phyloP scores from a whole-genome alignment of 2,329 filamentous ascomycete genomes.

The Coleophoma cylindrospora region DNA sequence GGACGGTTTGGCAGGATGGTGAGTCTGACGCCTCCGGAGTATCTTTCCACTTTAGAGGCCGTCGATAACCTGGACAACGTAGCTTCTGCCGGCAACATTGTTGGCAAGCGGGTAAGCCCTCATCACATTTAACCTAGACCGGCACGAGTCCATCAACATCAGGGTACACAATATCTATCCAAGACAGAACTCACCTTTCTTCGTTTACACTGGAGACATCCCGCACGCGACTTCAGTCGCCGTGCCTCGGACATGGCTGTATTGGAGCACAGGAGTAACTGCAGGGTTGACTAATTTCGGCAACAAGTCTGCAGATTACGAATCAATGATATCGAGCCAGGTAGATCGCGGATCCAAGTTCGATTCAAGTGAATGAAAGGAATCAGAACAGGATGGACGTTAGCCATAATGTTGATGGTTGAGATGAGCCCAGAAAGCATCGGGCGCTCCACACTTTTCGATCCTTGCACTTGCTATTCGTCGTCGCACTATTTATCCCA shows the following conservation, averaged over 20 bases:
- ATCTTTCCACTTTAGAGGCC: conserved; percentile 6
- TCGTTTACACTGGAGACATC: conserved; percentile 7
- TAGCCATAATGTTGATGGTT: not conserved
- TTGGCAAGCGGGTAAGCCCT: conserved; percentile 1
- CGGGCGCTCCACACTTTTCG: no score
- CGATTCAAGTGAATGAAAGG: not conserved
- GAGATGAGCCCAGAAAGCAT: no score
- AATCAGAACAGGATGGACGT: not conserved
- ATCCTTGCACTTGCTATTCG: not conserved
- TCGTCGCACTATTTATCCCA: conserved; percentile 3
- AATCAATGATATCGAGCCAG: no score
- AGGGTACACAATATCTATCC: not conserved
- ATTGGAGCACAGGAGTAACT: not conserved
- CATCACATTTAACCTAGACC: conserved; percentile 3
- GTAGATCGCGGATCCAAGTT: no score
- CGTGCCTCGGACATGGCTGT: conserved; percentile 7
- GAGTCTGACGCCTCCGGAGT: not conserved
- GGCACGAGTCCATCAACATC: not conserved
- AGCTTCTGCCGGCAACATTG: conserved; percentile 7
- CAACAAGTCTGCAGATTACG: no score
- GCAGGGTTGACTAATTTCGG: not conserved
- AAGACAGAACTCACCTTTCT: conserved; percentile 2
- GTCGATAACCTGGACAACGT: conserved; percentile 6
- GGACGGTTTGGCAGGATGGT: not conserved
- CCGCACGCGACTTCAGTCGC: conserved; percentile 6